Base-by-base conservation (phyloP, 768 basidiomycete genomes). In the Leccinum boreale region DNA sequence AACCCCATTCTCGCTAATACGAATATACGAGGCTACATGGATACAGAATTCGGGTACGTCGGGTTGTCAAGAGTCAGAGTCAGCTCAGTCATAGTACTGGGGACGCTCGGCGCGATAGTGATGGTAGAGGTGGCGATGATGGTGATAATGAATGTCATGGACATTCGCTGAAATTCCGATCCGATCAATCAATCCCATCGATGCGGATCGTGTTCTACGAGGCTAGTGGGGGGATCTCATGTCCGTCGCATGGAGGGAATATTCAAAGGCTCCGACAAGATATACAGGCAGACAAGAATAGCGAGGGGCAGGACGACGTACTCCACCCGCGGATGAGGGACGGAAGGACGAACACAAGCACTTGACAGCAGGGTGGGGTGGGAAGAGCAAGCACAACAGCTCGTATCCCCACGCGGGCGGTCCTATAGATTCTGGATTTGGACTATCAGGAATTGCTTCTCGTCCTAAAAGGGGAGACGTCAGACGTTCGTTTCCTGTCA, bases 381-480 rank as follows among this genome's bases (percentile, higher is more conserved):
- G 39, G 39, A n/a, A 39, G 39, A 39, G n/a, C 39, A 39, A n/a
- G 39, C 17, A n/a, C n/a, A 5, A 39, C 39, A 39, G 39, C n/a
- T n/a, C n/a, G n/a, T n/a, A 39, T 39, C 39, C n/a, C 9, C 39
- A n/a, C 39, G 4, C n/a, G 1, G 39, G 17, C 39, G 2, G 0
- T n/a, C 3, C 78, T 74, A 93, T 57, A 93, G 82, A 55, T 77
- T 80, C 75, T 92, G 88, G 59, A 94, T 96, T 75, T 98, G 94
- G 29, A 85, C 86, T 63, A 98, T 92, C 66, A 97, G 81, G 78
- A 96, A 98, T 64, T 94, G 92, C 70, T 98, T 98, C 82, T 98
- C 94, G 72, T 98, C 86, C 85, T 86, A 63, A 15, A 61, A 19
- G 23, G 1, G 4, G 21, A 42, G 21, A 12, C 2, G 47, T 58